phyloP scores from a whole-genome alignment of 176 grass and related monocot genomes.

The Oryza brachyantha region DNA sequence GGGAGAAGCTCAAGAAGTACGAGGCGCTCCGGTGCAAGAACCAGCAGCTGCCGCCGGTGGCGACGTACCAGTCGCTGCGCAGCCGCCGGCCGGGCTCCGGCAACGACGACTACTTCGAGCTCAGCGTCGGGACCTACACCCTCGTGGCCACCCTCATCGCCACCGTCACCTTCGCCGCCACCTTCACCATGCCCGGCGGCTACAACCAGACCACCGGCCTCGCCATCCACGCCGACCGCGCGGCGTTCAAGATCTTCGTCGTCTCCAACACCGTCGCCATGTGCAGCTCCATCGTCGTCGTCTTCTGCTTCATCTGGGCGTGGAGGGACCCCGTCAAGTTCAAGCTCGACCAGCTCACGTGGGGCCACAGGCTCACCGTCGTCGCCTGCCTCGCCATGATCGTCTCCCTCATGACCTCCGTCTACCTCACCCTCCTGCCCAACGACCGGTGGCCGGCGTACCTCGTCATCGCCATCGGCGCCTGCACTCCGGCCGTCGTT shows the following conservation, averaged over 20 bases:
- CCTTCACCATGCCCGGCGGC: constrained; percentile 39
- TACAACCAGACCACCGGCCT: constrained; percentile 12
- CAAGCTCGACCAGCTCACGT: constrained; percentile 29
- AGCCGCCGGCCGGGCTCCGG: constrained; percentile 9
- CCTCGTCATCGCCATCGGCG: constrained; percentile 33
- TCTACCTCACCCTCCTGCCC: constrained; percentile 23
- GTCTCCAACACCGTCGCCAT: constrained; percentile 46
- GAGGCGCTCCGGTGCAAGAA: constrained; percentile 40
- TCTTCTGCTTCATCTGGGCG: constrained; percentile 51
- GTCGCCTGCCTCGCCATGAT: constrained; percentile 42
- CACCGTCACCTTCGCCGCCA: constrained; percentile 45
- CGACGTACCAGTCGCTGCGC: constrained; percentile 8
- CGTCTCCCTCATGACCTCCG: constrained; percentile 33
- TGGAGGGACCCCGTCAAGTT: constrained; percentile 34
- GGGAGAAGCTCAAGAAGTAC: constrained; percentile 41
- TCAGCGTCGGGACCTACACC: constrained; percentile 37
- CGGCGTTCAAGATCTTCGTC: constrained; percentile 40
- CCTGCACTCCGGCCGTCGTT: constrained; percentile 30
- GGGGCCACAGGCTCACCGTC: constrained; percentile 43
- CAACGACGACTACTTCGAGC: constrained; percentile 33
- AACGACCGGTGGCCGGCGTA: constrained; percentile 17
- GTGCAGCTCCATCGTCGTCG: constrained; percentile 46
- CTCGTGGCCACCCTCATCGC: constrained; percentile 39
- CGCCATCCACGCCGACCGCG: constrained; percentile 15
- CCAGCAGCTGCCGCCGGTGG: constrained; percentile 21